Evolutionary conservation across 768 basidiomycete genomes (phyloP).

Genomic region (Hypsizygus marmoreus): DNA sequence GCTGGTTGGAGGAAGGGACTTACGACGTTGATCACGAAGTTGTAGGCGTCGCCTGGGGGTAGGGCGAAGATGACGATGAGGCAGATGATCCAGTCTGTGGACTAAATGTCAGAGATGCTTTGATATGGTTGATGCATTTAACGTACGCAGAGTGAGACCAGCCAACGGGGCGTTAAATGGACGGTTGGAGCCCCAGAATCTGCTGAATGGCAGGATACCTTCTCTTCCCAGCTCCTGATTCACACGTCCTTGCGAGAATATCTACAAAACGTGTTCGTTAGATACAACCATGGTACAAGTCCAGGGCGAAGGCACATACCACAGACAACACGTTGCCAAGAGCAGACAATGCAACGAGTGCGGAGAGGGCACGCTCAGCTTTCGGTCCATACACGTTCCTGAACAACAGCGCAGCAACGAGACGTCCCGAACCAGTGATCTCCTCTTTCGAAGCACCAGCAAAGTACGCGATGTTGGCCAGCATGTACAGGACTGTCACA

Average conservation of each 20-base stretch:
- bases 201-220: slow-evolving; percentile 55
- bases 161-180: slow-evolving; percentile 59
- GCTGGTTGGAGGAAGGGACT: slow-evolving; percentile 16
- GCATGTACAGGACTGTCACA: slow-evolving; percentile 57
- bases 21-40: slow-evolving; percentile 54
- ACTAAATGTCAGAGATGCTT: neutral
- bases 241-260: slow-evolving; percentile 34
- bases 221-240: slow-evolving; percentile 61
- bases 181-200: slow-evolving; percentile 55
- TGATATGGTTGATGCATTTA: slow-evolving; percentile 29
- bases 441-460: slow-evolving; percentile 67
- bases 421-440: slow-evolving; percentile 56
- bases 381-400: slow-evolving; percentile 60
- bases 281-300: slow-evolving; percentile 15
- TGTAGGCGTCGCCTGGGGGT: slow-evolving; percentile 64
- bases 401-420: slow-evolving; percentile 70
- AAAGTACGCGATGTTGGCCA: slow-evolving; percentile 68
- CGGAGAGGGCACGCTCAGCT: slow-evolving; percentile 42
- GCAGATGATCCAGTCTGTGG: slow-evolving; percentile 30
- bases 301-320: slow-evolving; percentile 12
- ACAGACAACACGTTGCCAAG: slow-evolving; percentile 56
- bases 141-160: slow-evolving; percentile 52
- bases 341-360: slow-evolving; percentile 37
- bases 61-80: slow-evolving; percentile 30
- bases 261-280: slow-evolving; percentile 8